Percentiles rank a stretch among this genome's conserved stretches.
phyloP scores from a whole-genome alignment of 306 rosid species.

The Comarum palustre region DNA sequence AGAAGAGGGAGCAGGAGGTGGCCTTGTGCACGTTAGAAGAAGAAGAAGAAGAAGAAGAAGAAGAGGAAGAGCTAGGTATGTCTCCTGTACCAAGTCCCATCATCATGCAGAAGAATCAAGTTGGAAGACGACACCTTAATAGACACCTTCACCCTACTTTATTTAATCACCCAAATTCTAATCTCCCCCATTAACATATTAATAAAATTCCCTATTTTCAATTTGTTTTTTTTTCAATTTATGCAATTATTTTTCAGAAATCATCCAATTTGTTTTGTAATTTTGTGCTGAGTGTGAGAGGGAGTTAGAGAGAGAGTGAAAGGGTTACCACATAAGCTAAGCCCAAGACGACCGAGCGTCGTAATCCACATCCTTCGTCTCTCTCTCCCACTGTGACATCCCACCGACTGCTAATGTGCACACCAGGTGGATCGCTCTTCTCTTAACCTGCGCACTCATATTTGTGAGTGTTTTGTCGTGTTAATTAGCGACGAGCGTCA shows the following conservation, averaged over 20 bases:
- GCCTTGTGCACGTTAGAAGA: background rate
- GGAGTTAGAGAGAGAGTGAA: constrained; percentile 39
- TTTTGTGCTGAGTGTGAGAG: constrained; percentile 26
- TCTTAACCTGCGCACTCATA: constrained; percentile 24
- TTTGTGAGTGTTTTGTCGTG: too few species aligned
- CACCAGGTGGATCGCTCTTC: constrained; percentile 43
- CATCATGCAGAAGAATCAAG: constrained; percentile 36
- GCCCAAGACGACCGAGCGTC: constrained; percentile 15
- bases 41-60: background rate
- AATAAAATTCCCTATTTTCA: constrained; percentile 11
- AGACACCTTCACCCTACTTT: constrained; percentile 31
- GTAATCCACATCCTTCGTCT: constrained; percentile 35
- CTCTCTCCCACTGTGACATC: constrained; percentile 43
- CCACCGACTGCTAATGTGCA: constrained; percentile 45
- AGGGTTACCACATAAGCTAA: constrained; percentile 27
- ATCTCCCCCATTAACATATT: constrained; percentile 20
- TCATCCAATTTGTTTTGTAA: background rate
- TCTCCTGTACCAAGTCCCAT: constrained; percentile 29
- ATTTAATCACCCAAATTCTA: constrained; percentile 6
- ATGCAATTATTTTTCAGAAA: background rate
- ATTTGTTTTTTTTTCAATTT: background rate
- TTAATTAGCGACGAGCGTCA: too few species aligned
- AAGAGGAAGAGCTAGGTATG: background rate
- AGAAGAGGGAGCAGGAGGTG: constrained; percentile 17
- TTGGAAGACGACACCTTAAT: constrained; percentile 40